Percentiles rank a stretch among this genome's conserved stretches.
phyloP scores from a whole-genome alignment of 176 grass and related monocot genomes.

The Musa acuminata region DNA sequence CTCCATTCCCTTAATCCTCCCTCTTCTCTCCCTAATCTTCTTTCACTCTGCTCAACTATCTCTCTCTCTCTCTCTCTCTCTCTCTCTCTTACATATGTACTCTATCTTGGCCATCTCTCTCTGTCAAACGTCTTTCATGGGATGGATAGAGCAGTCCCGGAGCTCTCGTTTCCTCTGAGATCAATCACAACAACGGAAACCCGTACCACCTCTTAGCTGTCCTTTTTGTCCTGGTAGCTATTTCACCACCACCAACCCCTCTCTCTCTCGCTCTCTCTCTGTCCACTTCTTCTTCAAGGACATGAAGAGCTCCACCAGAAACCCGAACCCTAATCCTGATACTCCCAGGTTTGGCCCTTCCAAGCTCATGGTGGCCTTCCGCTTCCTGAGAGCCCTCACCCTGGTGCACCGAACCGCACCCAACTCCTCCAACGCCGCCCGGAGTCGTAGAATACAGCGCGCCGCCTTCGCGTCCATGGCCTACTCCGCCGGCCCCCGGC shows the following conservation, averaged over 20 bases:
- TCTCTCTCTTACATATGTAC: not conserved
- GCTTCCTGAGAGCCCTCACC: conserved; percentile 2
- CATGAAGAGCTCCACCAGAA: not conserved
- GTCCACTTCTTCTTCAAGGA: not conserved
- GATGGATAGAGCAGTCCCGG: too few species aligned
- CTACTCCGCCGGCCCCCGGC: not conserved
- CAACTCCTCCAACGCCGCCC: not conserved
- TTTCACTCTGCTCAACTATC: not conserved
- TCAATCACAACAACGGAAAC: too few species aligned
- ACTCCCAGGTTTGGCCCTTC: not conserved
- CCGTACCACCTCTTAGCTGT: not conserved
- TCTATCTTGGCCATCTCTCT: not conserved
- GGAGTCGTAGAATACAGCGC: not conserved
- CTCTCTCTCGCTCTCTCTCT: not conserved
- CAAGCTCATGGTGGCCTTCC: not conserved
- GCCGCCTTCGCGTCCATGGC: conserved; percentile 13
- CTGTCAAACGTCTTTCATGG: not conserved
- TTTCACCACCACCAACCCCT: not conserved
- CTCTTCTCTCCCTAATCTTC: not conserved
- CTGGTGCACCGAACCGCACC: not conserved
- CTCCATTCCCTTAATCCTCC: not conserved
- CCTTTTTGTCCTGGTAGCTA: not conserved
- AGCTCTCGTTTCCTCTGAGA: too few species aligned
- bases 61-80: conserved; percentile 9
- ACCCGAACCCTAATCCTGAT: not conserved